A percentile compares a stretch with the other conserved stretches of the same genome.
These are phyloP conservation scores for Escovopsis sp. DNA, from an alignment of 2,329 filamentous ascomycete species.

Conservation along the genomic window DNA sequence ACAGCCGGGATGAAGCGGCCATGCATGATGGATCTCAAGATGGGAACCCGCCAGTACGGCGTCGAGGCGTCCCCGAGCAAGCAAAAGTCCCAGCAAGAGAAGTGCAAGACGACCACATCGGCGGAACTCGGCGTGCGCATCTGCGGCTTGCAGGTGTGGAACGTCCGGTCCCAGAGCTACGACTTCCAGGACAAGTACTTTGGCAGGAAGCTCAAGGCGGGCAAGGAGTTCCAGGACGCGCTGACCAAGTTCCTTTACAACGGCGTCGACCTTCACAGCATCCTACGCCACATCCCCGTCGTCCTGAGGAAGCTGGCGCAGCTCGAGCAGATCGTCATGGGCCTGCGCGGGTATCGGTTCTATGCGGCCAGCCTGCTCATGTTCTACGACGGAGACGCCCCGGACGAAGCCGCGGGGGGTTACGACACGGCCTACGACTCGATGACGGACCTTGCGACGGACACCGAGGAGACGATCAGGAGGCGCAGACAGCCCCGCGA, in stretches of 20 bases:
- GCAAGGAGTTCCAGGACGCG: conserved; percentile 76
- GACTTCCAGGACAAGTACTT: conserved; percentile 99
- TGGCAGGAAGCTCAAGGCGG: conserved; percentile 74
- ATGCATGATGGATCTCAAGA: conserved; percentile 95
- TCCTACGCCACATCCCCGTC: conserved; percentile 73
- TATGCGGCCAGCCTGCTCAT: conserved; percentile 92
- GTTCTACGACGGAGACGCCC: conserved; percentile 80
- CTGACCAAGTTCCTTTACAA: conserved; percentile 85
- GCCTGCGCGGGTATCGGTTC: conserved; percentile 75
- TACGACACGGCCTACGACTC: conserved; percentile 41
- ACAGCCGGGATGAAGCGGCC: conserved; percentile 93
- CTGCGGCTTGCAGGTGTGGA: conserved; percentile 94
- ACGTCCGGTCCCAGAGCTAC: conserved; percentile 67
- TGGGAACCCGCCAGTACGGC: conserved; percentile 95
- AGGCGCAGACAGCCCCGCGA: conserved; percentile 37
- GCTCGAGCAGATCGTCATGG: conserved; percentile 69
- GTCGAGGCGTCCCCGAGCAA: conserved; percentile 87
- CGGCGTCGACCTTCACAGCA: conserved; percentile 64
- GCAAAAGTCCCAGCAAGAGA: conserved; percentile 79
- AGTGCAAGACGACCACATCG: conserved; percentile 86
- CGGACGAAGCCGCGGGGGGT: conserved; percentile 26
- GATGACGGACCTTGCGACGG: conserved; percentile 42
- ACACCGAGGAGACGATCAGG: conserved; percentile 39
- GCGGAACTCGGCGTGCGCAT: conserved; percentile 82
- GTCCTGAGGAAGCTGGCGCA: conserved; percentile 72